These are phyloP conservation scores for Dictyostelium discoideum DNA, from an alignment of 78 protist genomes.

Conservation along the genomic window dicty_2.7 NC_007090.3:2801001-2801500, in stretches of 20 bases:
- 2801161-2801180: constrained; percentile 6
- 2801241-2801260: constrained; percentile 1
- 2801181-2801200: not conserved
- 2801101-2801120: not conserved
- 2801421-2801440: not conserved
- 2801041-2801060: constrained; percentile 16
- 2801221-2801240: not conserved
- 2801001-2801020: constrained; percentile 39
- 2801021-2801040: not conserved
- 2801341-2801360: not conserved
- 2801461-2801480: not conserved
- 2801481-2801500: not conserved
- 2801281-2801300: not conserved
- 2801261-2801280: not conserved
- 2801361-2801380: not conserved
- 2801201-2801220: not conserved
- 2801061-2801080: constrained; percentile 21
- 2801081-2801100: not conserved
- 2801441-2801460: not conserved
- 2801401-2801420: not conserved
- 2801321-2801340: not conserved
- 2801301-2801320: not conserved
- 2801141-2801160: not conserved
- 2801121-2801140: not conserved
- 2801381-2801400: not conserved